phyloP scores from a whole-genome alignment of 2,329 filamentous ascomycete genomes.

The Beauveria bassiana region DNA sequence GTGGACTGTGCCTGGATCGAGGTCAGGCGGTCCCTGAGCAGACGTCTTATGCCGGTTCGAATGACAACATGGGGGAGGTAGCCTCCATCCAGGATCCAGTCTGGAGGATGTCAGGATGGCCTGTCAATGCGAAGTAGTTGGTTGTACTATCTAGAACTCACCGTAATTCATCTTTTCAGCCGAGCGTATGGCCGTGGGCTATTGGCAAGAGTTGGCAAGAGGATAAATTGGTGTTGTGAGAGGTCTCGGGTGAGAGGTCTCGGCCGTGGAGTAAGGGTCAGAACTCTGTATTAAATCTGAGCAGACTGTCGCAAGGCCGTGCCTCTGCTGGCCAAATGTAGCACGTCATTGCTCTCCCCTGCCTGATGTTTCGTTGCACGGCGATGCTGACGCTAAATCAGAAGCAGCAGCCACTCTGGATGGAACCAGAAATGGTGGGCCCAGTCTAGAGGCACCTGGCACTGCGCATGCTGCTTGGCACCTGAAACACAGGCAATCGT shows the following conservation, averaged over 20 bases:
- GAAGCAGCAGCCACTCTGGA: neutral
- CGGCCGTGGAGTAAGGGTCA: neutral
- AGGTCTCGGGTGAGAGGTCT: no score
- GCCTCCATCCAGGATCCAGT: constrained; percentile 56
- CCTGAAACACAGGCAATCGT: neutral
- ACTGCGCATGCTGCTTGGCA: neutral
- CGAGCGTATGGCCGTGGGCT: neutral
- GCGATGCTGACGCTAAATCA: neutral
- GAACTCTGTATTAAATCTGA: neutral
- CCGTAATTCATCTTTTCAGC: constrained; percentile 5
- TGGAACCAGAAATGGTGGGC: neutral
- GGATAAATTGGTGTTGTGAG: neutral
- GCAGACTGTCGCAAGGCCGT: neutral
- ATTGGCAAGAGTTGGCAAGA: no score
- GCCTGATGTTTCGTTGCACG: neutral
- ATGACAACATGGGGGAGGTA: constrained; percentile 57
- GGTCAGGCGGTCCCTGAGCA: constrained; percentile 52
- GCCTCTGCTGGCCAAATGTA: neutral
- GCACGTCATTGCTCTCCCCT: neutral
- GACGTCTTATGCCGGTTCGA: constrained; percentile 57
- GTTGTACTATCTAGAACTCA: neutral
- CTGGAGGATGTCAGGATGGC: constrained; percentile 20
- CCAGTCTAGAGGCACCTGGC: neutral
- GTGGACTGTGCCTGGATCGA: constrained; percentile 48
- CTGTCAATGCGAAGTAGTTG: neutral